These are phyloP conservation scores for Lodderomyces pseudojiufengensis DNA, from an alignment of 1,139 yeast genomes.

Conservation along the genomic window DNA sequence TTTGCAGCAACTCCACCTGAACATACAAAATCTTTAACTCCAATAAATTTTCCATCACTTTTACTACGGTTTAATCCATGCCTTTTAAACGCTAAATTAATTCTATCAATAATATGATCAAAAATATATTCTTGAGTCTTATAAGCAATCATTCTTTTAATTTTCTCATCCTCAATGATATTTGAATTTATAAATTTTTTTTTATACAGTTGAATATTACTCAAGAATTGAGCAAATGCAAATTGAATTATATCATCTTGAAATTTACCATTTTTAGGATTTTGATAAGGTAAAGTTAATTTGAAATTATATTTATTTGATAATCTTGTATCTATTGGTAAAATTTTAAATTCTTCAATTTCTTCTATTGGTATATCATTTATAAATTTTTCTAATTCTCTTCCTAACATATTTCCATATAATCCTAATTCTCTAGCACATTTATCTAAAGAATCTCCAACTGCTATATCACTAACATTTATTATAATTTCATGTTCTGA, in stretches of 20 bases:
- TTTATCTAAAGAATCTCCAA: slow-evolving; percentile 91
- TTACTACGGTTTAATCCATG: slow-evolving; percentile 24
- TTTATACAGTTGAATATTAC: slow-evolving; percentile 42
- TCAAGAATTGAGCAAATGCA: slow-evolving; percentile 77
- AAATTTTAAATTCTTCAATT: slow-evolving; percentile 18
- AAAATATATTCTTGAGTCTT: slow-evolving; percentile 66
- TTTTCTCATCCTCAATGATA: slow-evolving; percentile 15
- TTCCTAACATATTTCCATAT: slow-evolving; percentile 80
- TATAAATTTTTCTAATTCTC: slow-evolving; percentile 66
- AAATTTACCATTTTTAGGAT: slow-evolving; percentile 26
- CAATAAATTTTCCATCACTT: slow-evolving; percentile 35
- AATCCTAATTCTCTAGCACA: slow-evolving; percentile 85
- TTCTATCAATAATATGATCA: slow-evolving; percentile 64
- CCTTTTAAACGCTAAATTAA: slow-evolving; percentile 47
- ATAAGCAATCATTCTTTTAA: slow-evolving; percentile 48
- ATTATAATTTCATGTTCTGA: slow-evolving; percentile 68
- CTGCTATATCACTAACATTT: slow-evolving; percentile 82
- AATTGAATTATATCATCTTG: slow-evolving; percentile 41
- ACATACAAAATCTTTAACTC: slow-evolving; percentile 61
- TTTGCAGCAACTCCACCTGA: slow-evolving; percentile 97
- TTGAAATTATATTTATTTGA: slow-evolving; percentile 29
- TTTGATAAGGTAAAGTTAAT: slow-evolving; percentile 31
- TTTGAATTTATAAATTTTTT: slow-evolving; percentile 8
- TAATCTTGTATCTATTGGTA: slow-evolving; percentile 19
- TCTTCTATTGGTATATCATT: slow-evolving; percentile 23